Evolutionary conservation across 768 basidiomycete species (phyloP).

Genomic region (Boletus sensibilis): DNA sequence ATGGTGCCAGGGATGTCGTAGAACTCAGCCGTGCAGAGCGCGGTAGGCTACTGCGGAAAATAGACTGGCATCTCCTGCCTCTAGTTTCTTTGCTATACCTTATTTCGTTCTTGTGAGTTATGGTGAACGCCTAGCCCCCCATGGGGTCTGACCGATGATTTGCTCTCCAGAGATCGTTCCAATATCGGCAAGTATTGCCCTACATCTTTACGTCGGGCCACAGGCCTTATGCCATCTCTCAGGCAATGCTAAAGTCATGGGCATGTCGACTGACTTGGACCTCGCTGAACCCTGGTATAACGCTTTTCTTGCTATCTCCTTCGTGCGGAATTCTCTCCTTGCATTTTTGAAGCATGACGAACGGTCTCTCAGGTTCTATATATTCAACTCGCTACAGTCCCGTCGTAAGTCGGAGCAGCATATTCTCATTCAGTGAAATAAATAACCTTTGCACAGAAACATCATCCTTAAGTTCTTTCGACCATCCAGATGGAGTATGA

Average conservation of each 20-base stretch:
- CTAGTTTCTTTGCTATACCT: not conserved
- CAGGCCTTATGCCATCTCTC: not conserved
- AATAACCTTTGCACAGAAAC: slow-evolving; percentile 30
- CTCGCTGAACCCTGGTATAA: not conserved
- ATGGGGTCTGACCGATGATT: not conserved
- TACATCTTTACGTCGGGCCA: not conserved
- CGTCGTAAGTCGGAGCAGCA: not conserved
- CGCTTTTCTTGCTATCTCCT: not conserved
- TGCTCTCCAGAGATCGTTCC: not conserved
- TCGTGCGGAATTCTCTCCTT: not conserved
- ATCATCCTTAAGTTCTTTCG: slow-evolving; percentile 37
- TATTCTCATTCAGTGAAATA: not conserved
- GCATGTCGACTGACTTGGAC: not conserved
- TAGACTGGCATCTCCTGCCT: not conserved
- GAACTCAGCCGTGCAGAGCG: not conserved
- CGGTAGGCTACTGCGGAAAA: not conserved
- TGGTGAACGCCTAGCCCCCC: not conserved
- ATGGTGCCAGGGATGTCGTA: not conserved
- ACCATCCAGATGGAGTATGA: slow-evolving; percentile 38
- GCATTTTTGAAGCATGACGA: not conserved
- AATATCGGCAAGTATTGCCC: not conserved
- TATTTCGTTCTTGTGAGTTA: not conserved
- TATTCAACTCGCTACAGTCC: not conserved
- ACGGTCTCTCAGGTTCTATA: not conserved
- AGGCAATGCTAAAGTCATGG: slow-evolving; percentile 1